These are phyloP conservation scores for Scenedesmus sp. DNA, from an alignment of 163 green algal species.

Conservation along the genomic window DNA sequence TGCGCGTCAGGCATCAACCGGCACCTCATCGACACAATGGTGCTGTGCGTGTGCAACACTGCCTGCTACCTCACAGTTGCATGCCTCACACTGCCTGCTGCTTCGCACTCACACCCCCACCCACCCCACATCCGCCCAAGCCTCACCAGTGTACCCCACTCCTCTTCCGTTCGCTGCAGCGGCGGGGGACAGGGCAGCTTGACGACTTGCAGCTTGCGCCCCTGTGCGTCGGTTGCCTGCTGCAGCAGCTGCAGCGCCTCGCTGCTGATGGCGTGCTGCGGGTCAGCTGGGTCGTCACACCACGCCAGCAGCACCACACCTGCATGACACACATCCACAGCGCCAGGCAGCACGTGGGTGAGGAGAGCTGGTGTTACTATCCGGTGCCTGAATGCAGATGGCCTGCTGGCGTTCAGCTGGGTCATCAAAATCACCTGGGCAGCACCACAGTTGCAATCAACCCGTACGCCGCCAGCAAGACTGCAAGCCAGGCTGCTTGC, in stretches of 20 bases:
- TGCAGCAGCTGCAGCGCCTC: slow-evolving; percentile 63
- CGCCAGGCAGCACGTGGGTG: background rate
- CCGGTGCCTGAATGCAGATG: slow-evolving; percentile 55
- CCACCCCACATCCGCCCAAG: background rate
- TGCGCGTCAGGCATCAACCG: no score
- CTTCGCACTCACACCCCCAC: background rate
- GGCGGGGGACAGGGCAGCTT: slow-evolving; percentile 66
- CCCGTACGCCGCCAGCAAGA: no score
- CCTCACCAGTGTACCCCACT: slow-evolving; percentile 53
- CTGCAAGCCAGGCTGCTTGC: no score
- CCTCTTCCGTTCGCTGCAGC: slow-evolving; percentile 57
- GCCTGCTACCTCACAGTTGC: background rate
- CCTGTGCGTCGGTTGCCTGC: slow-evolving; percentile 62
- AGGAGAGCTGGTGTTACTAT: background rate
- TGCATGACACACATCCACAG: background rate
- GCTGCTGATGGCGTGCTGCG: slow-evolving; percentile 57
- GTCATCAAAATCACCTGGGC: slow-evolving; percentile 70
- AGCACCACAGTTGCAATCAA: no score
- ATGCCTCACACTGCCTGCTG: background rate
- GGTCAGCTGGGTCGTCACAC: slow-evolving; percentile 68
- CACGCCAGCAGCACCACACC: slow-evolving; percentile 72
- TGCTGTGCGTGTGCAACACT: background rate
- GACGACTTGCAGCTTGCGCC: slow-evolving; percentile 60
- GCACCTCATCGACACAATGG: background rate
- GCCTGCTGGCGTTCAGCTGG: slow-evolving; percentile 57